Evolutionary conservation across 352 stramenopile species (phyloP), one percentile per base, ranked within the genome.

Genomic region (Globisporangium abappressorium): DNA sequence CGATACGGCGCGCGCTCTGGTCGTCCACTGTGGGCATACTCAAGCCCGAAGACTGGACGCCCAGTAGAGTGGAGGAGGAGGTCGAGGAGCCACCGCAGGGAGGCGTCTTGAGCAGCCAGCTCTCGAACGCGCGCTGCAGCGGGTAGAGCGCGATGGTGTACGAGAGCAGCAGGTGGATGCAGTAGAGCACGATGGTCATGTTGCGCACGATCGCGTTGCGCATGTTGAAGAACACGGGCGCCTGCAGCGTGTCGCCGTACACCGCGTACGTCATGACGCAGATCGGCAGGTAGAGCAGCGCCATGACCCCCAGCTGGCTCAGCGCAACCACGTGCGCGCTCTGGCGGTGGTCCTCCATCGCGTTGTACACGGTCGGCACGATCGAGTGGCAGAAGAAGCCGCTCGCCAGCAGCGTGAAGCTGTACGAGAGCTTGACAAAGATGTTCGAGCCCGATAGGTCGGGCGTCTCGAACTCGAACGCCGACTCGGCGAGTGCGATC

Each of bases 191-290:
- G 63, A 91, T 86, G 14, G 85, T 80, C 38, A 93, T 49, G 65
- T 90, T 85, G 36, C 83, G 83, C 64, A 93, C 84, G 60, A 90
- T 70, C 7, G 72, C 65, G 69, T 92, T 93, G 57, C 85, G 82
- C 83, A 93, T 90, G 64, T 93, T 93, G 70, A 93, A 93, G 68
- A 93, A 91, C 26, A 93, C 80, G 0, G 85, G 85, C 33, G 85
- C 84, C 69, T 92, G 73, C 1, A 93, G 77, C 33, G 82, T 90
- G n/a, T 77, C 76, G 2, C 85, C 85, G 62, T 93, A 93, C 9
- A 92, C 85, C 1, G 85, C 83, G 67, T 87, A 93, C 26, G 84
- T 91, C 56, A 93, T 72, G 62, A 78, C 81, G 73, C 85, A 93
- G 68, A 93, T 84, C 8, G 85, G 85, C 28, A 92, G 67, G 67